Evolutionary conservation across 306 rosid species (phyloP).

Genomic region (Castanopsis chinensis): DNA sequence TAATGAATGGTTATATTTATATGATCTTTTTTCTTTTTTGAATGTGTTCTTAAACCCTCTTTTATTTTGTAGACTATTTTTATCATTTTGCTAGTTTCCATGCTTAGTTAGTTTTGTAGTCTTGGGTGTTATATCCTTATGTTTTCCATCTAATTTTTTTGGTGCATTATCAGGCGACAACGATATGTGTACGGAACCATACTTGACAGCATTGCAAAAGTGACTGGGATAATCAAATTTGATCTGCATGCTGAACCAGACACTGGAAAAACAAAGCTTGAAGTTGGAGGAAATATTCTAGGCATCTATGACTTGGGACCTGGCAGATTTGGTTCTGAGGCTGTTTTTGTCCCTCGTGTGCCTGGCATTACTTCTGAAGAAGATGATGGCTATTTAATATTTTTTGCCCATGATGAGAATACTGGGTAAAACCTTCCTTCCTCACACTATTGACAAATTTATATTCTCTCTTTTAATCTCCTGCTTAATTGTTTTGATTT

Average conservation of each 20-base stretch:
- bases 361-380: conserved; percentile 74
- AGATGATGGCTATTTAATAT: conserved; percentile 91
- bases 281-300: conserved; percentile 81
- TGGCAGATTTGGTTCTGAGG: conserved; percentile 81
- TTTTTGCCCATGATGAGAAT: conserved; percentile 79
- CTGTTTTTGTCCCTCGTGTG: conserved; percentile 71
- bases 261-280: conserved; percentile 55
- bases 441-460: background rate
- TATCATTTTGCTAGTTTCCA: background rate
- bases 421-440: conserved; percentile 48
- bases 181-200: conserved; percentile 77
- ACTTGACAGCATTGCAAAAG: conserved; percentile 69
- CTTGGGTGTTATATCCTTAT: background rate
- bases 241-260: conserved; percentile 78
- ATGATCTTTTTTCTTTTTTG: background rate
- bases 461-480: background rate
- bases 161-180: conserved; percentile 58
- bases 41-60: background rate
- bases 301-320: conserved; percentile 86
- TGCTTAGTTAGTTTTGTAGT: background rate
- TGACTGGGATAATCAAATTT: conserved; percentile 74
- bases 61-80: background rate
- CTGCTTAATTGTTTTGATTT: background rate
- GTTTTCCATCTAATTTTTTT: conserved; percentile 8
- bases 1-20: background rate